phyloP scores from a whole-genome alignment of 495 filamentous ascomycete genomes.

The Penicillium desertorum region DNA sequence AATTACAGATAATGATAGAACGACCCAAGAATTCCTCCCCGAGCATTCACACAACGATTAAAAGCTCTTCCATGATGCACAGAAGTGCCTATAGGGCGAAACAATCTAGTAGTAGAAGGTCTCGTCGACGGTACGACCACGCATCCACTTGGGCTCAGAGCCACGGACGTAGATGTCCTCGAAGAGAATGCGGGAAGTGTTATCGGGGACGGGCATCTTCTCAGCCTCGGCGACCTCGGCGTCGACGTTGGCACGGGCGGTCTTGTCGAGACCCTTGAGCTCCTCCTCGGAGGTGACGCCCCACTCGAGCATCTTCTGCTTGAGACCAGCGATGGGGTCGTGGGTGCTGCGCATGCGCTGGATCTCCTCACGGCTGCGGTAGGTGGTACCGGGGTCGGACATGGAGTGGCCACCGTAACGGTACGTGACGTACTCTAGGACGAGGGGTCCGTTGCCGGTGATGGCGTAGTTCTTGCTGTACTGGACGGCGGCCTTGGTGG shows the following conservation, averaged over 20 bases:
- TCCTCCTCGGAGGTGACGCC: constrained; percentile 89
- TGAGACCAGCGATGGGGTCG: constrained; percentile 96
- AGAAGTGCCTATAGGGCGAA: constrained; percentile 7
- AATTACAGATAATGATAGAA: constrained; percentile 37
- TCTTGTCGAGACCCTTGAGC: constrained; percentile 92
- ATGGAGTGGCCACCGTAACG: constrained; percentile 98
- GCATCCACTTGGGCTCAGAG: constrained; percentile 84
- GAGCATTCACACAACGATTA: constrained; percentile 13
- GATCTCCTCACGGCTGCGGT: constrained; percentile 98
- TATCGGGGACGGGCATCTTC: constrained; percentile 75
- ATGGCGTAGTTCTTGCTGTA: constrained; percentile 85
- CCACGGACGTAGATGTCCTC: constrained; percentile 98
- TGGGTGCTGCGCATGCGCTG: constrained; percentile 98
- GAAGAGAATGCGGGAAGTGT: constrained; percentile 74
- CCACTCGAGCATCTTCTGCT: constrained; percentile 98
- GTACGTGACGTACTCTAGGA: constrained; percentile 99
- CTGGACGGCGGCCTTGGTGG: constrained; percentile 91
- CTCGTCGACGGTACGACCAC: constrained; percentile 89
- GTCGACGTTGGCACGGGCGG: constrained; percentile 79
- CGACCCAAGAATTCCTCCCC: constrained; percentile 15
- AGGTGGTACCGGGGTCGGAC: constrained; percentile 98
- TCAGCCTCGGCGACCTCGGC: constrained; percentile 89
- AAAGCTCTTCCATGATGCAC: constrained; percentile 18
- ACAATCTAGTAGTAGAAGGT: constrained; percentile 75
- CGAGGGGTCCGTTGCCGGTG: constrained; percentile 83